phyloP scores from a whole-genome alignment of 1,284 basidiomycete species.

The Sporisorium iseilematis-ciliati region DNA sequence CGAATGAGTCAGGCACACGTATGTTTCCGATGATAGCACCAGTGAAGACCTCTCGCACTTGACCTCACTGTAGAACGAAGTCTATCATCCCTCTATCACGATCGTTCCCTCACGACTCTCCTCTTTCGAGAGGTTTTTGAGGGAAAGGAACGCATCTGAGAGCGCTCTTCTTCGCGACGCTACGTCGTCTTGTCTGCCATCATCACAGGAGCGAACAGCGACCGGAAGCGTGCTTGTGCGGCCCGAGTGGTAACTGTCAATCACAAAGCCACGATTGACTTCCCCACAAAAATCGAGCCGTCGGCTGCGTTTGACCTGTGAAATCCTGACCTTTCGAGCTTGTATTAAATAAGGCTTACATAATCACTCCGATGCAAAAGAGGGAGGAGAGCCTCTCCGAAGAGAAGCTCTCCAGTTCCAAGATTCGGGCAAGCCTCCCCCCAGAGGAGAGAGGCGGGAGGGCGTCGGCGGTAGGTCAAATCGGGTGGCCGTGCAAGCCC shows the following conservation, averaged over 20 bases:
- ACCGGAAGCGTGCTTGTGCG: too few species aligned
- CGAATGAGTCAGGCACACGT: too few species aligned
- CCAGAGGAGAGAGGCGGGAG: constrained; percentile 58
- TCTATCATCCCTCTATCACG: too few species aligned
- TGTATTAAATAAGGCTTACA: constrained; percentile 26
- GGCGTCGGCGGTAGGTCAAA: constrained; percentile 57
- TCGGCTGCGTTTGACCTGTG: background rate
- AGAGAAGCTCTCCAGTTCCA: constrained; percentile 45
- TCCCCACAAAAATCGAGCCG: constrained; percentile 1
- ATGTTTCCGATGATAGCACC: too few species aligned
- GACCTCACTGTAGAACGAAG: too few species aligned
- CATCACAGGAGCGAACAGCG: background rate
- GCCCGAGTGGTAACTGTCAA: background rate
- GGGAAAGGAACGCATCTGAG: too few species aligned
- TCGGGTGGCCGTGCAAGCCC: constrained; percentile 60
- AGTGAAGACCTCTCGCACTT: too few species aligned
- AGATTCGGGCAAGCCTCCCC: constrained; percentile 56
- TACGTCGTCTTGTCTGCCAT: too few species aligned
- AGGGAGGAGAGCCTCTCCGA: constrained; percentile 30
- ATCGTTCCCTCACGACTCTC: too few species aligned
- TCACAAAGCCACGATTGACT: background rate
- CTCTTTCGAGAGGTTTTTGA: too few species aligned
- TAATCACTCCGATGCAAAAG: constrained; percentile 22
- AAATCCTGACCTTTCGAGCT: background rate
- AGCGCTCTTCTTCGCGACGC: too few species aligned